Base-by-base conservation (phyloP, 1,284 basidiomycete genomes). In the Trichosporon sp. region DNA sequence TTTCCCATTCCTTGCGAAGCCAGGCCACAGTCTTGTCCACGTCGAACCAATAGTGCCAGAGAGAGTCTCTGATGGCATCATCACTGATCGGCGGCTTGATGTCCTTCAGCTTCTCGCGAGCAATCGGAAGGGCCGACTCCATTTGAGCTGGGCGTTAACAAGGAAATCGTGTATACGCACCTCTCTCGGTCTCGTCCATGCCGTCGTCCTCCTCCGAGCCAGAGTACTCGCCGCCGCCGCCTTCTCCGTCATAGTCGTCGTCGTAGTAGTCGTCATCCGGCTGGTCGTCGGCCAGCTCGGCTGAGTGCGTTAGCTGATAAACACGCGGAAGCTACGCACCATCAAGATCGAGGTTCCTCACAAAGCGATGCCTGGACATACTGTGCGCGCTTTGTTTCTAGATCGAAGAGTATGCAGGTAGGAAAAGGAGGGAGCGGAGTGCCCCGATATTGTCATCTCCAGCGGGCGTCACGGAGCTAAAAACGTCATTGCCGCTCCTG, bases 31-130 rank as follows among this genome's bases (percentile, higher is more conserved):
- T 89, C 77, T 90, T 87, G 51, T 93, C 89, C 21, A 92, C 87
- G 77, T 98, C 90, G 77, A 97, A 98, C 83, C 92, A 92, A 75
- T 86, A 89, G 75, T 98, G 90, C 91, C 94, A 98, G 58, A 98
- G 85, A 0, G 88, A 87, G 74, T 95, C 91, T 76, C 88, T 89
- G 80, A 99, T 91, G 65, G 88, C 86, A 47, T 84, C 81, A 78
- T 96, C 92, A 42, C 90, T 85, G 64, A 96, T 84, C 18, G 89
- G 89, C 35, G 89, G 90, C 53, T 86, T 86, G 77, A 89, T 86
- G 71, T 88, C 85, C 25, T 92, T 93, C 47, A 97, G 81, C 18
- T 91, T 81, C 15, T 85, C 83, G 69, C 89, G 86, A 21, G 94
- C 88, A 73, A 88, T 85, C 23, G 90, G 89, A 35, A 94, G 75